Percentiles rank a stretch among this genome's conserved stretches.
Conservation (phyloP, 345 rosid species). For the Euphorbia lathyris region DNA sequence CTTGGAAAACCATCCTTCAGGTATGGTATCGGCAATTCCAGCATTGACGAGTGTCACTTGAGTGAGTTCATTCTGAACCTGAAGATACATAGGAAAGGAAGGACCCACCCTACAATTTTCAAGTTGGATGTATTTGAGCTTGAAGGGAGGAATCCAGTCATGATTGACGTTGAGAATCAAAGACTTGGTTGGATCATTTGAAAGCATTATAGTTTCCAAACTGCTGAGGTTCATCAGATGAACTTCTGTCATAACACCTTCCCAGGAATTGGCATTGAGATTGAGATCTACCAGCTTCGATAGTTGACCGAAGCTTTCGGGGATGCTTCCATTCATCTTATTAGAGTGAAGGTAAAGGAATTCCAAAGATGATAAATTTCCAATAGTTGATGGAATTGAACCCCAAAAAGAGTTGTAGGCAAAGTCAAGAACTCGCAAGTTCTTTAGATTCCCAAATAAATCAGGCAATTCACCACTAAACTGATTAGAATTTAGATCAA, state of each 20-base stretch:
- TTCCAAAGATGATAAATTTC: constrained; percentile 13
- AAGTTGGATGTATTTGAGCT: constrained; percentile 7
- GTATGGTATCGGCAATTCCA: constrained; percentile 21
- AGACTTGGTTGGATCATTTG: neutral
- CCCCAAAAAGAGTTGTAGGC: constrained; percentile 15
- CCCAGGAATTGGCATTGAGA: constrained; percentile 16
- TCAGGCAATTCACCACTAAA: constrained; percentile 11
- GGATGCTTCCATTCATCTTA: constrained; percentile 23
- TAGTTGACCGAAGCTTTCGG: constrained; percentile 21
- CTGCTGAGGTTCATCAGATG: constrained; percentile 21
- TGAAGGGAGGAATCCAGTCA: constrained; percentile 19
- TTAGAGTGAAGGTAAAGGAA: constrained; percentile 10
- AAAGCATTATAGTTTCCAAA: constrained; percentile 2
- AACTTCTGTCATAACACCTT: constrained; percentile 17
- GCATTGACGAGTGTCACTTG: constrained; percentile 7
- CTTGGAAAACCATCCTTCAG: constrained; percentile 20
- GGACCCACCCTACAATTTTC: constrained; percentile 15
- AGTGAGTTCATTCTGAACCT: constrained; percentile 11
- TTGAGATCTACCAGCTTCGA: constrained; percentile 10
- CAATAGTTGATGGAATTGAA: constrained; percentile 14
- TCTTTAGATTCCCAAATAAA: constrained; percentile 7
- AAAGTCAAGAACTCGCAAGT: constrained; percentile 11
- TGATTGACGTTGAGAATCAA: constrained; percentile 7
- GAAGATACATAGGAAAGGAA: constrained; percentile 18
- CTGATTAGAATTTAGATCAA: constrained; percentile 17